Base-by-base conservation (phyloP, 192 early-diverging fungal genomes). In the Dissophora ornata region DNA sequence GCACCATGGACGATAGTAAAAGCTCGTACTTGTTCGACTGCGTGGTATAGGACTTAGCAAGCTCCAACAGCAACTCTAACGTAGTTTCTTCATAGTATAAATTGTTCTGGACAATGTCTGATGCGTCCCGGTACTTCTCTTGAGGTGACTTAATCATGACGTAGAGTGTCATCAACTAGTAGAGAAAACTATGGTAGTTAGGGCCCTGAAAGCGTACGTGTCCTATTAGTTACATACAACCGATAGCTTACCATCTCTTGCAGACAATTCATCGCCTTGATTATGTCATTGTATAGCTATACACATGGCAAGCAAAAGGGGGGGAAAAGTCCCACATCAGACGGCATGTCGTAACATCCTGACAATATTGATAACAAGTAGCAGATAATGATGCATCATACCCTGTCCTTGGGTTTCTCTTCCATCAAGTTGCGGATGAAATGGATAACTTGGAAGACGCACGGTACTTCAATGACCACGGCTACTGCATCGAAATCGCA, bases 61-160 rank as follows among this genome's bases (percentile, higher is more conserved):
- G 58, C 4, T 85, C 79, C 11, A 84, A 48, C 52, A 91, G 75
- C 11, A 89, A 28, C n/a, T 93, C 90, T 5, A 91, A 63, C 0
- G 83, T 85, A 0, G 82, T 79, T 13, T 86, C 81, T 42, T 92
- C 90, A 63, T 93, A 89, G 32, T 89, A 93, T 25, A 93, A 57
- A 54, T 92, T 92, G 57, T 83, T 86, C 70, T 92, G 92, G 26
- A 92, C 80, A 59, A 84, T 82, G 26, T 86, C 83, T 2, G 92
- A 83, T 0, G 83, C 82, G 15, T 90, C 89, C 2, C 66, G 66
- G 45, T 82, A 86, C 7, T 87, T 82, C 42, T 84, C 78, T 16
- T 82, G 69, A 19, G 59, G 45, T 15, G 83, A 83, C n/a, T 67
- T 71, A 16, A 51, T 59, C 90, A 92, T 92, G 1, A 54, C 82